Conservation (phyloP, 1,284 basidiomycete species). For the Leucocoprinus gongylophorus region DNA sequence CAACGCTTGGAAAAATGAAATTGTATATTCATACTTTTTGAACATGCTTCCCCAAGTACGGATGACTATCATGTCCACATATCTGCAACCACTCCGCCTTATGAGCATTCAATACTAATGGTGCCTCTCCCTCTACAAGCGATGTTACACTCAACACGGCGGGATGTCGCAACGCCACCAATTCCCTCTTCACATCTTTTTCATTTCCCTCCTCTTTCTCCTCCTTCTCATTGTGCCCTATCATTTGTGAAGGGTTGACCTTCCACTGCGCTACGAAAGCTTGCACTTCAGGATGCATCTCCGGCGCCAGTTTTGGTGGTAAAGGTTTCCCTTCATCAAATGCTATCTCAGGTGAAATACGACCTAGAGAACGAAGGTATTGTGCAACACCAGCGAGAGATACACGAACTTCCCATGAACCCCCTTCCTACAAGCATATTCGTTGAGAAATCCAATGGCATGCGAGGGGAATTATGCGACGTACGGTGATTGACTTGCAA, state of each 20-base stretch:
- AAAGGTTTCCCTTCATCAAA: slow-evolving; percentile 35
- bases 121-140: slow-evolving; percentile 35
- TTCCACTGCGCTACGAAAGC: slow-evolving; percentile 24
- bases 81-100: slow-evolving; percentile 15
- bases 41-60: too few species aligned
- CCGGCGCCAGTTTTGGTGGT: slow-evolving; percentile 27
- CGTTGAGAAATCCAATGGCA: neutral
- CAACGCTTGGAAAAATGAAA: too few species aligned
- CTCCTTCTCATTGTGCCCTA: neutral
- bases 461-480: slow-evolving; percentile 15
- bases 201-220: neutral
- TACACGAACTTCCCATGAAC: slow-evolving; percentile 55
- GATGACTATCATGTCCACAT: too few species aligned
- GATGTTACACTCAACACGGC: slow-evolving; percentile 40
- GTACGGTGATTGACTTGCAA: slow-evolving; percentile 44
- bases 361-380: slow-evolving; percentile 52
- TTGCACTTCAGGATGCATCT: slow-evolving; percentile 31
- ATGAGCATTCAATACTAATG: slow-evolving; percentile 24
- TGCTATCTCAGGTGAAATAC: slow-evolving; percentile 33
- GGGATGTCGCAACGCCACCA: slow-evolving; percentile 44
- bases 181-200: slow-evolving; percentile 19
- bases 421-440: slow-evolving; percentile 42
- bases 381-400: slow-evolving; percentile 50
- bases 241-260: neutral
- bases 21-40: too few species aligned